Evolutionary conservation across 139 green algal species (phyloP), one percentile per base, ranked within the genome.

Genomic region (Gonium pectorale): DNA sequence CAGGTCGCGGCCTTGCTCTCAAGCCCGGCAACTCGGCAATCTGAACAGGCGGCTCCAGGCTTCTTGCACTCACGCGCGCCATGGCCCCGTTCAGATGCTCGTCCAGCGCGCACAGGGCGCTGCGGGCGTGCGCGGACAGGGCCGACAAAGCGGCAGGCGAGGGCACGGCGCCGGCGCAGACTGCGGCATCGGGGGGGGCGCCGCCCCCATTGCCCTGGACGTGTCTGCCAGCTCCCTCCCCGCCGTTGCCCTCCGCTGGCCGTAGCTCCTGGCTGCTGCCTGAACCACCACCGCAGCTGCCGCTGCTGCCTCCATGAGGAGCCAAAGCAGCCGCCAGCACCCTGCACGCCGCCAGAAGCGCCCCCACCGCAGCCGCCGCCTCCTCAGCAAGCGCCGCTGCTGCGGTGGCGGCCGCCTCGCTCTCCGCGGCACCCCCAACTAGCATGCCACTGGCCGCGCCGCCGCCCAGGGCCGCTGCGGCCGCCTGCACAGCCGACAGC

Each of bases 41-140:
- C n/a, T n/a, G n/a, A n/a, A n/a, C n/a, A n/a, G n/a, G n/a, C n/a
- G n/a, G n/a, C n/a, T n/a, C n/a, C n/a, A n/a, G n/a, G n/a, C n/a
- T n/a, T n/a, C n/a, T n/a, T n/a, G n/a, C n/a, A n/a, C 59, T 5
- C 33, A 83, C 60, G 62, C 26, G 43, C 21, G 62, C 43, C 17
- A 83, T 38, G 27, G 60, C 64, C 21, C 77, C 77, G 31, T 63
- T 31, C 60, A 74, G 6, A 33, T 83, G 60, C 77, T 83, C 77
- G 62, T 83, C 77, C 60, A 83, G 17, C 2, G 31, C 41, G 31
- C n/a, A 43, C 60, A 83, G 43, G 3, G 66, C 35, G 15, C 44
- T 38, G 17, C 77, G 60, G 1, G 77, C 77, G 3, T 66, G 43
- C 15, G 31, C 77, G n/a, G 62, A 43, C 41, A 83, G 60, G 5